Base-by-base conservation (phyloP, 2,329 filamentous ascomycete genomes). In the Aspergillus quadrilineatus region DNA sequence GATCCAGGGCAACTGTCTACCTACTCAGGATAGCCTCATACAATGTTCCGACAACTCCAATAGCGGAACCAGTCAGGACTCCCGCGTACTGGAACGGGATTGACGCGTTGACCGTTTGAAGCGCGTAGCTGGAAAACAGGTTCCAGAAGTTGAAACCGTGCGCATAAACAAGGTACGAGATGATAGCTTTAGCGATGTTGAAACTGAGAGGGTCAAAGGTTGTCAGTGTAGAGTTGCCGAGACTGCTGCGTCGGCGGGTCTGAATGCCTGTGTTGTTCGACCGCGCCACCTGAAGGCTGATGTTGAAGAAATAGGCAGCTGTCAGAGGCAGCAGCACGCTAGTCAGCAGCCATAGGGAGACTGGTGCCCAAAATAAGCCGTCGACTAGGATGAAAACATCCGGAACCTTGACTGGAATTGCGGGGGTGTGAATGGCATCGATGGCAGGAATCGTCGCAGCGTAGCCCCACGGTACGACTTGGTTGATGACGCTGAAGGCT, bases 231-330 rank as follows among this genome's bases (percentile, higher is more conserved):
- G 22, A 53, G 65, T 56, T 22, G 64, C 51, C 12, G 56, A 17
- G 12, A 47, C 8, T 53, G 50, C 42, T 46, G 43, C 50, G 46
- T 7, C 56, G 32, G 65, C 66, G 57, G 63, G 72, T 47, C 59
- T 66, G 47, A 58, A 63, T 50, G 64, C 66, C 59, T 50, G 67
- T 60, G 26, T 59, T 53, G 34, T 57, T 61, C 8, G 45, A 44
- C 47, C 61, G 65, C 10, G 67, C 68, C 58, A 73, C 77, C 42
- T 82, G 80, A 52, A 83, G 75, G 39, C 87, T 90, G 67, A 97
- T 75, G 75, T 97, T 97, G 83, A 96, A 89, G 72, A 97, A 96
- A 78, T 94, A 97, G 28, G 89, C 90, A 42, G 86, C 80, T 32
- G 89, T 60, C 49, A 87, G 78, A 1, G 93, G 93, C 29, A 93